Evolutionary conservation across 192 early-diverging fungal genomes (phyloP).

Genomic region (Umbelopsis vinacea): DNA sequence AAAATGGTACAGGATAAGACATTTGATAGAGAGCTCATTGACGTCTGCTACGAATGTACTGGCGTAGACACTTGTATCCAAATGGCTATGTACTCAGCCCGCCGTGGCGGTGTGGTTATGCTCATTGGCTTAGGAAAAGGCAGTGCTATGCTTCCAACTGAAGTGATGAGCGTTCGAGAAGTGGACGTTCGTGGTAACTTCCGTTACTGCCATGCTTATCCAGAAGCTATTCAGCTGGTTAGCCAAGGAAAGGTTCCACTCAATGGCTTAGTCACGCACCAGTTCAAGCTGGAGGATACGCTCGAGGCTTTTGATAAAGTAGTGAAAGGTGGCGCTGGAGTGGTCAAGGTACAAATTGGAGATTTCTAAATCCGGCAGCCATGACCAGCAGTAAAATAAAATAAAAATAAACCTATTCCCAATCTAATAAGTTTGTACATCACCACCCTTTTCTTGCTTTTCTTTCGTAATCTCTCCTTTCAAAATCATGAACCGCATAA

Average conservation of each 20-base stretch:
- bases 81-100: slow-evolving; percentile 28
- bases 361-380: slow-evolving; percentile 22
- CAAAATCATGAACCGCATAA: neutral
- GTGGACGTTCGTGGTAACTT: slow-evolving; percentile 34
- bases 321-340: slow-evolving; percentile 27
- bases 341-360: slow-evolving; percentile 42
- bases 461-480: slow-evolving; percentile 1
- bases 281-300: slow-evolving; percentile 30
- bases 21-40: slow-evolving; percentile 19
- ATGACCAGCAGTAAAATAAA: neutral
- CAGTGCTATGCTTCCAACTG: slow-evolving; percentile 20
- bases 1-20: neutral
- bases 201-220: slow-evolving; percentile 38
- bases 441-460: slow-evolving; percentile 1
- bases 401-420: slow-evolving; percentile 1
- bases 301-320: slow-evolving; percentile 36
- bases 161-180: slow-evolving; percentile 31
- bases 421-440: neutral
- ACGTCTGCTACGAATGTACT: slow-evolving; percentile 39
- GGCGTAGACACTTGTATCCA: slow-evolving; percentile 37
- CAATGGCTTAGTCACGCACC: slow-evolving; percentile 35
- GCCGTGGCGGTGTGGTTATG: slow-evolving; percentile 34
- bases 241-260: slow-evolving; percentile 28
- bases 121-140: slow-evolving; percentile 36
- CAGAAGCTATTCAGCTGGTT: slow-evolving; percentile 35